A percentile compares a stretch with the other conserved stretches of the same genome.
Conservation (phyloP, 2,329 filamentous ascomycete genomes). For the Penicillium sp. region DNA sequence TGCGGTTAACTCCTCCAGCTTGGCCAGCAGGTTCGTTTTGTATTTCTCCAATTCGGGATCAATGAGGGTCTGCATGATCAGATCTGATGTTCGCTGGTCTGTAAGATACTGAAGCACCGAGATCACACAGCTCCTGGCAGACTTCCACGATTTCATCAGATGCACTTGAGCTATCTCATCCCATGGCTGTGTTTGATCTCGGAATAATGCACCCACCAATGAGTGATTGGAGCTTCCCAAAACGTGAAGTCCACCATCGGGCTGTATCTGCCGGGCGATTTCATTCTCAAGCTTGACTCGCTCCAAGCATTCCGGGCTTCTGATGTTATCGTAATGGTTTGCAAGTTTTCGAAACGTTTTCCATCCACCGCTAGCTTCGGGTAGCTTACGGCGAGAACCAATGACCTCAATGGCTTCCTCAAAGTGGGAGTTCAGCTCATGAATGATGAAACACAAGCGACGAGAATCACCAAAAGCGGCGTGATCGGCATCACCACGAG, state of each 20-base stretch:
- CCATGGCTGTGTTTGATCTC: slow-evolving; percentile 32
- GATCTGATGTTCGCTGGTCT: slow-evolving; percentile 22
- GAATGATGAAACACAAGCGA: slow-evolving; percentile 31
- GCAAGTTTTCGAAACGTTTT: too few species aligned
- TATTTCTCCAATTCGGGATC: slow-evolving; percentile 26
- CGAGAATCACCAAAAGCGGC: slow-evolving; percentile 18
- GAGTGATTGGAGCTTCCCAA: background rate
- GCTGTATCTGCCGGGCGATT: background rate
- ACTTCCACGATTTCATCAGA: slow-evolving; percentile 28
- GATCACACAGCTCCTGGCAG: slow-evolving; percentile 21
- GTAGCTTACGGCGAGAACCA: slow-evolving; percentile 11
- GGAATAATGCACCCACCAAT: background rate
- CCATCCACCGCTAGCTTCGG: background rate
- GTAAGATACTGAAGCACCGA: slow-evolving; percentile 27
- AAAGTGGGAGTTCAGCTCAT: slow-evolving; percentile 30
- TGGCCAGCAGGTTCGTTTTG: slow-evolving; percentile 17
- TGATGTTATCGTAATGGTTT: slow-evolving; percentile 1
- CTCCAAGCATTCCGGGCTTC: background rate
- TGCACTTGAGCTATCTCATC: slow-evolving; percentile 27
- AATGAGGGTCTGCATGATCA: slow-evolving; percentile 22
- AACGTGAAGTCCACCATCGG: background rate
- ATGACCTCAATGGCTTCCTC: slow-evolving; percentile 24
- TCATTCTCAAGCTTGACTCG: background rate
- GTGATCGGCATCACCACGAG: slow-evolving; percentile 5
- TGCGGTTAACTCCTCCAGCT: slow-evolving; percentile 26